Conservation (phyloP, 441 rosid species). For the Mallotus repandus region DNA sequence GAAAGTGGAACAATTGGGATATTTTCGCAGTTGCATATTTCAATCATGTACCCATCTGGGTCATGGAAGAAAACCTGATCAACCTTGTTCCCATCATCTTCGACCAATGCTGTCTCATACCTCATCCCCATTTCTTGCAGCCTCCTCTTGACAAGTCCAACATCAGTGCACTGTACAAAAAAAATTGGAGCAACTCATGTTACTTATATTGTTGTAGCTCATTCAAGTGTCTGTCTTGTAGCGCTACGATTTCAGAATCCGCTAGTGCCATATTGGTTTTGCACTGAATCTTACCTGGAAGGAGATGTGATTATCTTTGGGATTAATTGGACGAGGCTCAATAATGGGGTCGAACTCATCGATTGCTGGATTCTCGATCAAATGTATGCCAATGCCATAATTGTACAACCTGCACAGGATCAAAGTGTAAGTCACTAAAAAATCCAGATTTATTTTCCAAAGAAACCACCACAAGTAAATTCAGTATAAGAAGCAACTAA, state of each 20-base stretch:
- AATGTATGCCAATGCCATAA: slow-evolving; percentile 65
- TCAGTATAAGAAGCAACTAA: slow-evolving; percentile 13
- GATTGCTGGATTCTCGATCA: slow-evolving; percentile 59
- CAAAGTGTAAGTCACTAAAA: not conserved
- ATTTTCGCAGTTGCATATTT: slow-evolving; percentile 62
- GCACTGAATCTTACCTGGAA: slow-evolving; percentile 44
- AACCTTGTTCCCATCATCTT: slow-evolving; percentile 48
- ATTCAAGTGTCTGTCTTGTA: not conserved
- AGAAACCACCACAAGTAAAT: not conserved
- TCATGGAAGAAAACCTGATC: slow-evolving; percentile 67
- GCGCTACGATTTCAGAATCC: no score
- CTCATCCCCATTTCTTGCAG: slow-evolving; percentile 54
- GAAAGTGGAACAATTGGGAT: slow-evolving; percentile 52
- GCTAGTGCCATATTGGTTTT: not conserved
- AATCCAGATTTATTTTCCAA: not conserved
- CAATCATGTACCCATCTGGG: slow-evolving; percentile 70
- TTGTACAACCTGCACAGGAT: slow-evolving; percentile 47
- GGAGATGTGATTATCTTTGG: slow-evolving; percentile 70
- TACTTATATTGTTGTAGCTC: no score
- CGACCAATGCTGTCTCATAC: slow-evolving; percentile 48
- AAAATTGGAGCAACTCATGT: not conserved
- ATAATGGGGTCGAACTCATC: slow-evolving; percentile 36
- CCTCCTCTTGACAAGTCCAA: slow-evolving; percentile 47
- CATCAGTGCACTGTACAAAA: slow-evolving; percentile 41
- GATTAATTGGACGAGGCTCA: slow-evolving; percentile 55